Conservation (phyloP, 2,329 filamentous ascomycete genomes). For the Ophiostoma sp. region DNA sequence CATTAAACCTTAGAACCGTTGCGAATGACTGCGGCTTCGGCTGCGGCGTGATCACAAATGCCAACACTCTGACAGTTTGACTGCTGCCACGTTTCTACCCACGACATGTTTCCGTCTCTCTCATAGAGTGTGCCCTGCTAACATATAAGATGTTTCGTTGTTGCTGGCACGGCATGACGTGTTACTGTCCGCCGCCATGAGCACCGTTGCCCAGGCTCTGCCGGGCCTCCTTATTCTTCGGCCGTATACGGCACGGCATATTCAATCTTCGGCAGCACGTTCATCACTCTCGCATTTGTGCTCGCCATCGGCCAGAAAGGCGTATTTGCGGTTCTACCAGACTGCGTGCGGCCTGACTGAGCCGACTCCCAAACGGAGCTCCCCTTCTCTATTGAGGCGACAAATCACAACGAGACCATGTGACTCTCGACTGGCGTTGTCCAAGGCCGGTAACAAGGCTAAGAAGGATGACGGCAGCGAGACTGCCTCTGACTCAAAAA, state of each 20-base stretch:
- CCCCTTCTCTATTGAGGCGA: not conserved
- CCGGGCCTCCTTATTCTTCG: constrained; percentile 53
- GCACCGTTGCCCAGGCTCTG: constrained; percentile 28
- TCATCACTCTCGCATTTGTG: too few species aligned
- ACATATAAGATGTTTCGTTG: constrained; percentile 9
- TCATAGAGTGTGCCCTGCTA: not conserved
- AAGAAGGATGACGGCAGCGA: not conserved
- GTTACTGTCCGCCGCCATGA: constrained; percentile 22
- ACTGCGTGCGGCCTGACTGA: not conserved
- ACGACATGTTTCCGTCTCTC: not conserved
- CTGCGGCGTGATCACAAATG: constrained; percentile 55
- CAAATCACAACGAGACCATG: not conserved
- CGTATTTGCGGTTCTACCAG: constrained; percentile 53
- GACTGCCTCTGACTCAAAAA: not conserved
- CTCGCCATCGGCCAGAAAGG: constrained; percentile 38
- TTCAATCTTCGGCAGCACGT: constrained; percentile 29
- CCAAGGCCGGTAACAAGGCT: not conserved
- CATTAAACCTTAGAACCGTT: constrained; percentile 57
- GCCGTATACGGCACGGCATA: constrained; percentile 51
- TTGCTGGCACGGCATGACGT: constrained; percentile 17
- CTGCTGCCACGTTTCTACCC: not conserved
- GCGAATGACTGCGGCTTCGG: constrained; percentile 53
- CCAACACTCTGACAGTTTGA: constrained; percentile 42
- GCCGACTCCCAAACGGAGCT: not conserved
- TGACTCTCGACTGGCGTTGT: not conserved